A percentile compares a stretch with the other conserved stretches of the same genome.
These are phyloP conservation scores for Paraphaeosphaeria sporulosa DNA, from an alignment of 2,329 filamentous ascomycete genomes.

Conservation along the genomic window DNA sequence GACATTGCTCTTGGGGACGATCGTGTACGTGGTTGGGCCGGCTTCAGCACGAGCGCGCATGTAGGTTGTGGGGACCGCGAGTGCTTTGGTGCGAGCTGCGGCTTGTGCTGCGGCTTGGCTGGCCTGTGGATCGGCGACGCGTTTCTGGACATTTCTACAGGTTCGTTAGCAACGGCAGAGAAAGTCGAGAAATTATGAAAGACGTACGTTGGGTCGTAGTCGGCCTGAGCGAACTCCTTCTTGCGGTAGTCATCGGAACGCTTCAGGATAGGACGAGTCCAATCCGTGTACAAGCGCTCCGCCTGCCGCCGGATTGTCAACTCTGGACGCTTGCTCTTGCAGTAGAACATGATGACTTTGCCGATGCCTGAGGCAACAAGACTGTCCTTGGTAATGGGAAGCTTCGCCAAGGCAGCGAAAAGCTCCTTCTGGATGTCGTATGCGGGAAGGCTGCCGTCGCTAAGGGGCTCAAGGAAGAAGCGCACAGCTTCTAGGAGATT, in stretches of 20 bases:
- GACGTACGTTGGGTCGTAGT: conserved; percentile 65
- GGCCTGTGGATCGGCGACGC: conserved; percentile 33
- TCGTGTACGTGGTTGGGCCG: conserved; percentile 67
- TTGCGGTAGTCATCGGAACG: conserved; percentile 95
- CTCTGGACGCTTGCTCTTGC: conserved; percentile 90
- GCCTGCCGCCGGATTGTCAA: conserved; percentile 90
- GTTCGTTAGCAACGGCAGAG: conserved; percentile 23
- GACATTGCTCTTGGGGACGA: conserved; percentile 67
- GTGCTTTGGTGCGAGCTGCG: conserved; percentile 54
- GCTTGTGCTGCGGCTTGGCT: conserved; percentile 44
- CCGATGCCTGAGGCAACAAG: conserved; percentile 92
- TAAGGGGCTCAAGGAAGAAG: conserved; percentile 95
- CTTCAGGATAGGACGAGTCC: conserved; percentile 93
- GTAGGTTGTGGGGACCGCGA: conserved; percentile 61
- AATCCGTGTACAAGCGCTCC: conserved; percentile 90
- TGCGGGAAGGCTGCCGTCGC: conserved; percentile 90
- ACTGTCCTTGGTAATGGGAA: conserved; percentile 90
- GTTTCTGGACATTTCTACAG: conserved; percentile 36
- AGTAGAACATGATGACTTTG: conserved; percentile 97
- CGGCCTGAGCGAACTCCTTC: conserved; percentile 69
- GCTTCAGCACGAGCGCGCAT: conserved; percentile 68
- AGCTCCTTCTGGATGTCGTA: conserved; percentile 98
- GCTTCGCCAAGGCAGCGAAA: conserved; percentile 77
- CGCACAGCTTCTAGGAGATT: conserved; percentile 95
- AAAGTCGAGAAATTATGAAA: conserved; percentile 6